Conservation (phyloP, 164 flowering plant genomes). For the Macadamia tetraphylla region DNA sequence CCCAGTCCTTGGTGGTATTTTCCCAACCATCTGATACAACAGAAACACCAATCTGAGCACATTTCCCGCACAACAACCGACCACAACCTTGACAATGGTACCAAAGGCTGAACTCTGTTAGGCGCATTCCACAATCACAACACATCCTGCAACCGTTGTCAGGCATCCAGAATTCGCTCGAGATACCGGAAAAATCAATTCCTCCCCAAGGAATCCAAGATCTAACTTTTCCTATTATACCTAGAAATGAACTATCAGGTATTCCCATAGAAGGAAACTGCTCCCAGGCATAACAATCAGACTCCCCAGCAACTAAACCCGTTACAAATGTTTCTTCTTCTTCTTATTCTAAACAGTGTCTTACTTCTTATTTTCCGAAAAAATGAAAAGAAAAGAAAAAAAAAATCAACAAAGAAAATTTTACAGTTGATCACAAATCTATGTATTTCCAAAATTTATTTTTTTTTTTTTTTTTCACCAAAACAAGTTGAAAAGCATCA, state of each 20-base stretch:
- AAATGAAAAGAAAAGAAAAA: not conserved
- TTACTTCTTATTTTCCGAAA: not conserved
- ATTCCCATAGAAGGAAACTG: slow-evolving; percentile 19
- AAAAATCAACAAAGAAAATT: not conserved
- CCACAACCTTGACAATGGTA: slow-evolving; percentile 61
- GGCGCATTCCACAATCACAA: slow-evolving; percentile 36
- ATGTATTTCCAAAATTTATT: not conserved
- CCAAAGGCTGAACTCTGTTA: slow-evolving; percentile 23
- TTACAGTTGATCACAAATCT: slow-evolving; percentile 1
- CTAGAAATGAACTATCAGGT: slow-evolving; percentile 35
- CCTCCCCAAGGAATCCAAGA: slow-evolving; percentile 55
- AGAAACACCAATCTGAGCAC: slow-evolving; percentile 29
- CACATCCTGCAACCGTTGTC: slow-evolving; percentile 35
- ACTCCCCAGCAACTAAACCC: not conserved
- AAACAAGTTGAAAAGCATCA: not conserved
- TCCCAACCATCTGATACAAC: slow-evolving; percentile 15
- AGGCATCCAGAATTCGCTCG: slow-evolving; percentile 28
- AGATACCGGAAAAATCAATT: slow-evolving; percentile 14
- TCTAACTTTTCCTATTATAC: slow-evolving; percentile 52
- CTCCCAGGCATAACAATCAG: slow-evolving; percentile 12
- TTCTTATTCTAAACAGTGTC: not conserved
- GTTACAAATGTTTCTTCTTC: slow-evolving; percentile 2
- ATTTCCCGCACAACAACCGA: slow-evolving; percentile 45
- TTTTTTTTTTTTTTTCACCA: not conserved
- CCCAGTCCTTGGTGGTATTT: slow-evolving; percentile 6